Conservation (phyloP, 257 asterid species). For the Solanum dulcamara region DNA sequence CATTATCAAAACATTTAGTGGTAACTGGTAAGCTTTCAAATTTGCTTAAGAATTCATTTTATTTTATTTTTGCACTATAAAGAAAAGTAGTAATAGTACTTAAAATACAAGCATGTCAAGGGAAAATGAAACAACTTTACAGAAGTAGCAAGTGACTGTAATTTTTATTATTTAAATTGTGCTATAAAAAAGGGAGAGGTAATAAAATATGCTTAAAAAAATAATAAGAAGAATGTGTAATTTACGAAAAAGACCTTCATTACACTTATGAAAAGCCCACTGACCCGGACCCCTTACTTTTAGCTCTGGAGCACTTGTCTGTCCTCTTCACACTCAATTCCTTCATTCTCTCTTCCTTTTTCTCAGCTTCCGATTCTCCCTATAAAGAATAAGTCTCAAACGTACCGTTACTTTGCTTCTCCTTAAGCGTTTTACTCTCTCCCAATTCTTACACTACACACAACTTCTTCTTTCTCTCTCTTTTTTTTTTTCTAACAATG, state of each 20-base stretch:
- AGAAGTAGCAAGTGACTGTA: neutral
- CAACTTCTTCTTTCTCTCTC: neutral
- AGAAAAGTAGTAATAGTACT: neutral
- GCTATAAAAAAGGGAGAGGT: neutral
- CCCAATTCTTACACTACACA: neutral
- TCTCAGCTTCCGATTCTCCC: neutral
- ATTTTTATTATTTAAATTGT: neutral
- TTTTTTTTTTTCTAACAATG: constrained; percentile 1
- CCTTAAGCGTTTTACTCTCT: neutral
- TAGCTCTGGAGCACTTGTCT: constrained; percentile 30
- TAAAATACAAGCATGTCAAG: neutral
- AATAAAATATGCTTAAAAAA: neutral
- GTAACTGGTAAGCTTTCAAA: neutral
- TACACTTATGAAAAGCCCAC: constrained; percentile 63
- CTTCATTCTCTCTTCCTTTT: constrained; percentile 12
- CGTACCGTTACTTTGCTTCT: constrained; percentile 21
- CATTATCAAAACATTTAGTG: neutral
- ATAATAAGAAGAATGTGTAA: neutral
- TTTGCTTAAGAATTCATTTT: neutral
- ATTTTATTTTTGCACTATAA: neutral
- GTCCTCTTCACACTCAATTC: constrained; percentile 24
- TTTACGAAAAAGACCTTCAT: constrained; percentile 11
- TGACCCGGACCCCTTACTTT: constrained; percentile 23
- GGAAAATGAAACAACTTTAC: neutral
- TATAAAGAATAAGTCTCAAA: neutral